Base-by-base conservation (phyloP, 345 rosid species). In the Corchorus olitorius region DNA sequence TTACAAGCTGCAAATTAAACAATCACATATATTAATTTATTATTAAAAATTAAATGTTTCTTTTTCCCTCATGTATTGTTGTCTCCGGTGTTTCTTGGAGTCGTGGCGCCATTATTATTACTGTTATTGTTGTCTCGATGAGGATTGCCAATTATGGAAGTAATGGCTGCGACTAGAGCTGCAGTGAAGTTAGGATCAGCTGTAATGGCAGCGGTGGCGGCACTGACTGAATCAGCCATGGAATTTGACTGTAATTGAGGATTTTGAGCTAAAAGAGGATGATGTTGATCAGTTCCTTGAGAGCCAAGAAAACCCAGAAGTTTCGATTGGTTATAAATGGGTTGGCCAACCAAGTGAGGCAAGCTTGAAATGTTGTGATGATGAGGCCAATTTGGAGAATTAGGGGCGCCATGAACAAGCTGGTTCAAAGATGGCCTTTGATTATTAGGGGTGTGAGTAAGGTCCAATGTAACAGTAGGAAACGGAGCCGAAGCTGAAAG, bases 101-200 rank as follows among this genome's bases (percentile, higher is more conserved):
- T 27, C 27, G 27, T 17, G 8, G 70, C 10, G 50, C 72, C 43
- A 45, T 41, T 59, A 11, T 33, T 48, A 15, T 65, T 9, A 60
- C 17, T 63, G 46, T 49, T 58, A 43, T 58, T 59, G 35, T 52
- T 66, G 66, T 60, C 77, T 35, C 68, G 39, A 49, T 67, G 62
- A 35, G 37, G 65, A 35, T 72, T 45, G 22, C 84, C 79, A 3
- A 86, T 83, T 35, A 88, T 80, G 43, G 89, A 84, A 69, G 84
- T 65, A 70, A 88, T 84, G 68, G 91, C 89, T 2, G 89, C 88
- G 3, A 83, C 86, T 1, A 88, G 82, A 1, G 89, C 91, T 2
- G 91, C 87, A 0, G 88, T 81, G 82, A 88, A 88, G 81, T 81
- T 84, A 0, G 91, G 91, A 77, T 86, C 89, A 0, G 88, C 80